Evolutionary conservation across 2,329 filamentous ascomycete genomes (phyloP), one percentile per base, ranked within the genome.

Genomic region (Zymoseptoria crescenta): DNA sequence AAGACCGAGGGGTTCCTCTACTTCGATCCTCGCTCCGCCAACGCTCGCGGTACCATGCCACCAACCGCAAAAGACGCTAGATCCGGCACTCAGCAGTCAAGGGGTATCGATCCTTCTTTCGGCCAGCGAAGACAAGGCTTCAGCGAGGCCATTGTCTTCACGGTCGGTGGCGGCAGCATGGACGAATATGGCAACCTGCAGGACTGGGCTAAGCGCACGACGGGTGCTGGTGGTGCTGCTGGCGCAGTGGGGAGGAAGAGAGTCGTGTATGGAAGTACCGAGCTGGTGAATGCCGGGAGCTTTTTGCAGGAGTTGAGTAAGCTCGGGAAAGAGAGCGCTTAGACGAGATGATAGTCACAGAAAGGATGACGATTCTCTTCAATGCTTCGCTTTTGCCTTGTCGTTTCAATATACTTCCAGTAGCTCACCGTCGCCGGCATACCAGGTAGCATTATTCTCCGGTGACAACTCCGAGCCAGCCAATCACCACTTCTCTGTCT

Each of bases 101-200:
- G 64, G 54, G 64, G 64, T 49, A 66, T 66, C 24, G 64, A 66
- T 41, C 64, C 64, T 21, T 65, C 64, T 1, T 66, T 66, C 49
- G 63, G 64, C 21, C 63, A 65, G 52, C 61, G 63, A 16, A 60
- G 64, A 49, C 73, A 75, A 58, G 73, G 72, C 16, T 75, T 74
- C 61, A 74, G 69, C 58, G 73, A 75, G 54, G 73, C 73, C 1
- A 74, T 75, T 48, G 73, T 75, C 0, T 75, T 75, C 58, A 73
- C 72, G 19, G 73, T 75, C 8, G 94, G 94, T 3, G 94, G 95
- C 52, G 94, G 94, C 49, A 96, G 91, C 72, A 97, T 99, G 89
- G 94, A 99, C 68, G 94, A 99, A 74, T 99, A 97, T 72, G 93
- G 92, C 20, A 99, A 99, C 74, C 74, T 99, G 72, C 91, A 96